A percentile compares a stretch with the other conserved stretches of the same genome.
Conservation (phyloP, 2,329 filamentous ascomycete species). For the Microcera coccophila region DNA sequence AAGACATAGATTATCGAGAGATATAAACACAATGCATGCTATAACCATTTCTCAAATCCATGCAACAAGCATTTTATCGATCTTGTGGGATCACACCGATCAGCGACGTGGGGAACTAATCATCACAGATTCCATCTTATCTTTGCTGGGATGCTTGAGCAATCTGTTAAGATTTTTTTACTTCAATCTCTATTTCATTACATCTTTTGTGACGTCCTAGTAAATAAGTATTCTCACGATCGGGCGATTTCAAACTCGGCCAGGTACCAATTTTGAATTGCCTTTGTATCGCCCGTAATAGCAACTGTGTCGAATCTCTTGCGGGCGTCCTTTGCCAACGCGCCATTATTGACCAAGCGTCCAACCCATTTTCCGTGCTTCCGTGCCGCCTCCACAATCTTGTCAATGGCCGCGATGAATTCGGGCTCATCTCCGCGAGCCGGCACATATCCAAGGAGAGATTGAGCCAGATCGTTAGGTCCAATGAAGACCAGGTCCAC, state of each 20-base stretch:
- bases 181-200: no score
- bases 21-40: no score
- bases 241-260: conserved; percentile 38
- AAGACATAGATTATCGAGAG: no score
- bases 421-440: conserved; percentile 45
- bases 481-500: conserved; percentile 45
- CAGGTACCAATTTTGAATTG: conserved; percentile 49
- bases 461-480: conserved; percentile 40
- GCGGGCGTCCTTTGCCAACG: conserved; percentile 36
- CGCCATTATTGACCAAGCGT: conserved; percentile 44
- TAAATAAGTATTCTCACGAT: conserved; percentile 3
- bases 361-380: conserved; percentile 50
- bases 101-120: no score
- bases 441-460: conserved; percentile 41
- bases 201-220: neutral
- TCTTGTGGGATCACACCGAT: no score
- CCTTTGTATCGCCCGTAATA: conserved; percentile 43
- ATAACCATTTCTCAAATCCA: no score
- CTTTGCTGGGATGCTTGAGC: no score
- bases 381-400: conserved; percentile 41
- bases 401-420: conserved; percentile 44
- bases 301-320: conserved; percentile 40
- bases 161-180: no score
- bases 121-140: no score
- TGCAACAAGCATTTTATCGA: no score